These are phyloP conservation scores for Dryadomyces quercus-mongolicae DNA, from an alignment of 2,329 filamentous ascomycete genomes.

Conservation along the genomic window DNA sequence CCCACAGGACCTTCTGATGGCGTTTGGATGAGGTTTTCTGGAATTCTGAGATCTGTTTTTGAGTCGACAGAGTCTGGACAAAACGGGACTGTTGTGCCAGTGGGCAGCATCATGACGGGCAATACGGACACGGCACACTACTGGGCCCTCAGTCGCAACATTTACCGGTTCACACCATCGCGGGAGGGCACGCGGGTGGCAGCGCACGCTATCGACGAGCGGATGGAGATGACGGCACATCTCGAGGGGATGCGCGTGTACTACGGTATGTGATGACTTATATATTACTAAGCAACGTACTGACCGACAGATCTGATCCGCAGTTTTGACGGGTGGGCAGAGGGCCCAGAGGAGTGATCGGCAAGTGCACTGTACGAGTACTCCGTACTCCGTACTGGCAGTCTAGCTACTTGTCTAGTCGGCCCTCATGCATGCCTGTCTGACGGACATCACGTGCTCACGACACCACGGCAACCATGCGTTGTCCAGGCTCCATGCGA, in stretches of 20 bases:
- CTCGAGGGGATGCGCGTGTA: conserved; percentile 24
- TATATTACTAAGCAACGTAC: not conserved
- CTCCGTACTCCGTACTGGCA: too few relatives aligned
- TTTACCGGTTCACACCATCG: conserved; percentile 34
- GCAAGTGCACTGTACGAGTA: not conserved
- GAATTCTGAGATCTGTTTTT: conserved; percentile 15
- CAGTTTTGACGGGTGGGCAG: conserved; percentile 22
- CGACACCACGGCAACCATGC: too few relatives aligned
- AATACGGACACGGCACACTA: conserved; percentile 37
- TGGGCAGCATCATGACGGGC: conserved; percentile 36
- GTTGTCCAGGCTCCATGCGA: too few relatives aligned
- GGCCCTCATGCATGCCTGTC: not conserved
- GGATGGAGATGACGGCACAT: conserved; percentile 21
- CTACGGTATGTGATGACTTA: conserved; percentile 7
- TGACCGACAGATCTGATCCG: conserved; percentile 19
- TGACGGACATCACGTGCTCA: too few relatives aligned
- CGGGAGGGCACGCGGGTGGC: conserved; percentile 21
- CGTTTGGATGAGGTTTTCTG: conserved; percentile 14
- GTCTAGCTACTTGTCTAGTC: too few relatives aligned
- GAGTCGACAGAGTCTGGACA: conserved; percentile 1
- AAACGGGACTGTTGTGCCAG: conserved; percentile 28
- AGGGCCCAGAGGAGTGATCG: not conserved
- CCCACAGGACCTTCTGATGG: conserved; percentile 13
- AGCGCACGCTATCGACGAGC: conserved; percentile 28
- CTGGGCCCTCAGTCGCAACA: conserved; percentile 26